Evolutionary conservation across 768 basidiomycete species (phyloP).

Genomic region (Kwoniella mangroviensis): DNA sequence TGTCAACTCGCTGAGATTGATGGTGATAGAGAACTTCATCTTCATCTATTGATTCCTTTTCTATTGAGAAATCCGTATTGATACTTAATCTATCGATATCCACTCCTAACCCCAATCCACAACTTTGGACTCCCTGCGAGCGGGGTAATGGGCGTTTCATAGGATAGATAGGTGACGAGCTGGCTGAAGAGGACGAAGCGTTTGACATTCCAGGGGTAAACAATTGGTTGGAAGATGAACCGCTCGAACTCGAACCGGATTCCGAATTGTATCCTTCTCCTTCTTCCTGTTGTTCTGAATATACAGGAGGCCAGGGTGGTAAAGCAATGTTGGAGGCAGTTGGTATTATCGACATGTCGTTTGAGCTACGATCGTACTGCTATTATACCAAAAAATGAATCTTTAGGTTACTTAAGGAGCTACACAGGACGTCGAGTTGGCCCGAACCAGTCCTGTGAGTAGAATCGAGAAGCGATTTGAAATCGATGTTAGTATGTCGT

Average conservation of each 20-base stretch:
- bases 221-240: background rate
- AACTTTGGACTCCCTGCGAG: background rate
- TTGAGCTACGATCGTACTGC: background rate
- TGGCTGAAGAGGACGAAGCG: constrained; percentile 1
- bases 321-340: background rate
- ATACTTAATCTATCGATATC: constrained; percentile 10
- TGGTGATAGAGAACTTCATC: background rate
- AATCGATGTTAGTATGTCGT: background rate
- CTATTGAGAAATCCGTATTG: constrained; percentile 16
- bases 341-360: background rate
- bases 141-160: background rate
- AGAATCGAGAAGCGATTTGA: background rate
- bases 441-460: no score
- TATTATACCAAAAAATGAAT: no score
- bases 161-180: background rate
- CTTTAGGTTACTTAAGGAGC: no score
- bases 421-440: no score
- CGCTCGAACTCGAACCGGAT: background rate
- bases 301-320: constrained; percentile 6
- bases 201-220: constrained; percentile 1
- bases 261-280: background rate
- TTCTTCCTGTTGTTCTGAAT: background rate
- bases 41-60: constrained; percentile 21
- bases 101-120: constrained; percentile 8
- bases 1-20: background rate